These are phyloP conservation scores for Chlorella sp. DNA, from an alignment of 139 green algal species.

Conservation along the genomic window DNA sequence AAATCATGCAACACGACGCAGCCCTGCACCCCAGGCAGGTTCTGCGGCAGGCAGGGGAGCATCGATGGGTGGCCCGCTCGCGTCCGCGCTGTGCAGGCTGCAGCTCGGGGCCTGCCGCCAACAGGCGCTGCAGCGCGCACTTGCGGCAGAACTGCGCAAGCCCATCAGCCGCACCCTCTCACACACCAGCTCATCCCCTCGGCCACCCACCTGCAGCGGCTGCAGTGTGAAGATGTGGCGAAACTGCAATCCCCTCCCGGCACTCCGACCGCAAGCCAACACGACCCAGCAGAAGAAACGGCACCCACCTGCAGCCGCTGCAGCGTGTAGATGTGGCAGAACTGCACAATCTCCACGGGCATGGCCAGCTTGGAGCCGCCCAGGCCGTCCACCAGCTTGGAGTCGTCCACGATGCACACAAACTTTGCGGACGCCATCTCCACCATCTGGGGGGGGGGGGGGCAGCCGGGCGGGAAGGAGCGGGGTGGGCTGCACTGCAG, in stretches of 20 bases:
- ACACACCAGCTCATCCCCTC: not conserved
- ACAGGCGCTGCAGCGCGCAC: too few species aligned
- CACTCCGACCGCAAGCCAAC: too few species aligned
- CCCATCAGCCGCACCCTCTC: not conserved
- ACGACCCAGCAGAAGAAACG: too few species aligned
- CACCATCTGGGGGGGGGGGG: constrained; percentile 82
- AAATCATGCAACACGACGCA: too few species aligned
- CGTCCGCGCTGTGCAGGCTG: too few species aligned
- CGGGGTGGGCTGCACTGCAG: too few species aligned
- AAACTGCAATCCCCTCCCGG: too few species aligned
- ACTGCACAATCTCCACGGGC: constrained; percentile 99
- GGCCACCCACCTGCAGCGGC: not conserved
- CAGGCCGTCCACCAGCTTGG: constrained; percentile 92
- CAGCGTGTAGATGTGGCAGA: constrained; percentile 95
- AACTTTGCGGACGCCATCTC: constrained; percentile 94
- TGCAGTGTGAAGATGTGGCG: not conserved
- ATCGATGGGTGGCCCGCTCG: too few species aligned
- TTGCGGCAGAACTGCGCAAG: not conserved
- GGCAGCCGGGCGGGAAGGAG: too few species aligned
- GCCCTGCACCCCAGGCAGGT: constrained; percentile 74
- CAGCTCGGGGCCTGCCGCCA: too few species aligned
- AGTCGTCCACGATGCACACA: constrained; percentile 99
- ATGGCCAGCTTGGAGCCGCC: constrained; percentile 93
- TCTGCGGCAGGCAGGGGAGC: too few species aligned
- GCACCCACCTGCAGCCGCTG: constrained; percentile 46